phyloP scores from a whole-genome alignment of 495 filamentous ascomycete species.

The Neurospora sp. region DNA sequence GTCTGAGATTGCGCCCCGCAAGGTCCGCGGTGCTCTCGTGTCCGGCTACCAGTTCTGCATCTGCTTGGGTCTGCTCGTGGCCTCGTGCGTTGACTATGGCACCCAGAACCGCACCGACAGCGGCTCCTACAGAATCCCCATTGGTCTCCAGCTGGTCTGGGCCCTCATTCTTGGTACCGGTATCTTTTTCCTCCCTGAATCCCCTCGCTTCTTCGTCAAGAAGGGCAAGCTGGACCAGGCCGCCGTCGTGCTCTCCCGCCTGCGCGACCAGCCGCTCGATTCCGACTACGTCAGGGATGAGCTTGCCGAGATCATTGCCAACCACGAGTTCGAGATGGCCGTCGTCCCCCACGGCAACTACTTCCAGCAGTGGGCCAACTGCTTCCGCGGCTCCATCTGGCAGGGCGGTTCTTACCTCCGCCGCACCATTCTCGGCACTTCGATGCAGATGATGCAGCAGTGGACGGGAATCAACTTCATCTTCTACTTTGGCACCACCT shows the following conservation, averaged over 20 bases:
- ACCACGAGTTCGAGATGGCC: slow-evolving; percentile 63
- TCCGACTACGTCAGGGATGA: slow-evolving; percentile 55
- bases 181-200: slow-evolving; percentile 57
- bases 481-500: slow-evolving; percentile 78
- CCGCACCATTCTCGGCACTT: slow-evolving; percentile 62
- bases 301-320: slow-evolving; percentile 69
- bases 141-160: slow-evolving; percentile 59
- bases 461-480: slow-evolving; percentile 65
- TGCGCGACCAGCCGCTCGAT: slow-evolving; percentile 57
- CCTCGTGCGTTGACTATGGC: slow-evolving; percentile 60
- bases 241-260: slow-evolving; percentile 45
- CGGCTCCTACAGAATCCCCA: slow-evolving; percentile 63
- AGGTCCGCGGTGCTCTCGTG: slow-evolving; percentile 62
- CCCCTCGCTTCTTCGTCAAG: slow-evolving; percentile 70
- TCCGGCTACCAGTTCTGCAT: slow-evolving; percentile 71
- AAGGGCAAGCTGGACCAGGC: slow-evolving; percentile 54
- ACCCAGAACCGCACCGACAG: slow-evolving; percentile 54
- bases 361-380: slow-evolving; percentile 54
- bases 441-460: slow-evolving; percentile 68
- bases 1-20: slow-evolving; percentile 56
- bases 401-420: slow-evolving; percentile 48
- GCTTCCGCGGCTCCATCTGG: slow-evolving; percentile 47
- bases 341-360: slow-evolving; percentile 53
- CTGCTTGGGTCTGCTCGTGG: slow-evolving; percentile 61
- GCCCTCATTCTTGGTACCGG: slow-evolving; percentile 52